Base-by-base conservation (phyloP, 768 basidiomycete species). In the Trametes sanguinea region DNA sequence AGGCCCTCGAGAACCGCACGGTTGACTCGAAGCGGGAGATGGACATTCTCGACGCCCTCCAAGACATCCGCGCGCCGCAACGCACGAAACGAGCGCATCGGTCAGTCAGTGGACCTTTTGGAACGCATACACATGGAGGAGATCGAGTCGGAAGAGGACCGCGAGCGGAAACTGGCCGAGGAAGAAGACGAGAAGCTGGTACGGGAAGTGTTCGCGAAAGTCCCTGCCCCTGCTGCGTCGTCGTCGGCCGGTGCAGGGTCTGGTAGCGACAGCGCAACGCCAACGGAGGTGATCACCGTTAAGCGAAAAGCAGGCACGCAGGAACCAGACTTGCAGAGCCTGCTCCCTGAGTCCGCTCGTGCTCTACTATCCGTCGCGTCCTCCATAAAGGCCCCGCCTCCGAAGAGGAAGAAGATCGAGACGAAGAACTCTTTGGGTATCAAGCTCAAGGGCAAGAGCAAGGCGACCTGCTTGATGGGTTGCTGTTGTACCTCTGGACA, bases 1-100 rank as follows among this genome's bases (percentile, higher is more conserved):
- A 95, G 70, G 91, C 85, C 33, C 81, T 98, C 48, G 97, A 99
- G 81, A 92, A 93, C 74, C 88, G 92, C 54, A 95, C 94, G 37
- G 80, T 87, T 46, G 93, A 96, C 76, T 92, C 92, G 37, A 95
- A 96, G 74, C 85, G 95, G 54, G 96, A 98, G 77, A 99, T 99
- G 97, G 97, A 98, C 70, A 90, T 96, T 57, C 82, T 98, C 67
- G 97, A 99, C 72, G 94, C 94, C 11, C 79, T 99, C 60, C 94
- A 97, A 72, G 95, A 98, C 64, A 93, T 95, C 61, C 81, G 92
- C 56, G 90, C 90, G 10, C 80, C 80, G 88, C 55, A 95, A 95
- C 72, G 89, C 93, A 2, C 83, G 95, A 58, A 93, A 94, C 67
- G 96, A 98, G 67, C 82, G 94, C 33, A 79, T 93, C 22, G 94